Conservation (phyloP, 2,329 filamentous ascomycete species). For the Alternaria triticina region DNA sequence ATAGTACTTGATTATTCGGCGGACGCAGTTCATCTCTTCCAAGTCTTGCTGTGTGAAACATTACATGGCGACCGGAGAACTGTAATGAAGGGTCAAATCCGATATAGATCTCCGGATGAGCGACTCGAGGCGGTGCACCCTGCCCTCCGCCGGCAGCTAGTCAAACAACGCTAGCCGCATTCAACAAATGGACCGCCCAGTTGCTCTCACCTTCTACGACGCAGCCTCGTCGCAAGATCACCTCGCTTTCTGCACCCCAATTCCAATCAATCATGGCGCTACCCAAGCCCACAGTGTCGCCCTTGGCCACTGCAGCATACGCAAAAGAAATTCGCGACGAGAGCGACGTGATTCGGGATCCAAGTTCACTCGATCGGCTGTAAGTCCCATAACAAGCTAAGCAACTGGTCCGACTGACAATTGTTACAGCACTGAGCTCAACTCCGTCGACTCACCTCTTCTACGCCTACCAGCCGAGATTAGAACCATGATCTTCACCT, state of each 20-base stretch:
- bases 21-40: neutral
- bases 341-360: neutral
- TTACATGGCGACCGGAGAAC: neutral
- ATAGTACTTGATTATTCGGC: neutral
- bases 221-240: neutral
- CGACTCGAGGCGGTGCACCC: neutral
- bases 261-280: neutral
- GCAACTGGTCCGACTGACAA: rapidly evolving
- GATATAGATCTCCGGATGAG: neutral
- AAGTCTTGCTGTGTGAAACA: neutral
- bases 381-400: neutral
- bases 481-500: neutral
- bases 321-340: neutral
- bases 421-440: neutral
- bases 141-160: neutral
- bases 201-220: neutral
- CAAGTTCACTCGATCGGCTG: neutral
- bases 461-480: neutral
- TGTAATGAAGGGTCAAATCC: neutral
- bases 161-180: neutral
- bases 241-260: neutral
- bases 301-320: rapidly evolving
- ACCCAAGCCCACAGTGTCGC: rapidly evolving
- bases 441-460: neutral
- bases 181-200: neutral